Conservation (phyloP, 2,329 filamentous ascomycete genomes). For the Clathrospora elynae region DNA sequence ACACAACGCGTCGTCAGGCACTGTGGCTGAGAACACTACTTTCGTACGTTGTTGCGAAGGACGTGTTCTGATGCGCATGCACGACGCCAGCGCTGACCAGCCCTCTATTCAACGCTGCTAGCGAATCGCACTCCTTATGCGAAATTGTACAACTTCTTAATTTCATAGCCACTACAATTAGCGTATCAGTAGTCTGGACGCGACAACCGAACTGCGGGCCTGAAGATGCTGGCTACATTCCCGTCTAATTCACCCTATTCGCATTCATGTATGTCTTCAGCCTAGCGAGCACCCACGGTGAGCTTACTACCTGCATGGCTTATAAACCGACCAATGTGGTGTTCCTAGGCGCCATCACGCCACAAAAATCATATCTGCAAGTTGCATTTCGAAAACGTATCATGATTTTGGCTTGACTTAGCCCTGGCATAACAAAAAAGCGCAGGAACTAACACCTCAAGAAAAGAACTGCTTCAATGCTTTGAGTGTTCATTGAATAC, state of each 20-base stretch:
- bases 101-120: slow-evolving; percentile 4
- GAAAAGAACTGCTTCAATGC: too few species aligned
- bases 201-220: too few species aligned
- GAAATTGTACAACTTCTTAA: too few species aligned
- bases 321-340: slow-evolving; percentile 23
- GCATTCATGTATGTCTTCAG: slow-evolving; percentile 3
- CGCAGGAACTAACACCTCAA: too few species aligned
- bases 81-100: slow-evolving; percentile 17
- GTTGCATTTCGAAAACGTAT: slow-evolving; percentile 9
- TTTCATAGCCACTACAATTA: too few species aligned
- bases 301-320: slow-evolving; percentile 21
- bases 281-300: slow-evolving; percentile 3
- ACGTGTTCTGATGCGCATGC: slow-evolving; percentile 23
- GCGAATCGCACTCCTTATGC: slow-evolving; percentile 4
- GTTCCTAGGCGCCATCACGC: slow-evolving; percentile 19
- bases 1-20: slow-evolving; percentile 34
- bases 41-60: slow-evolving; percentile 34
- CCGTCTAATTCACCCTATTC: slow-evolving; percentile 2
- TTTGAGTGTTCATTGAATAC: too few species aligned
- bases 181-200: too few species aligned
- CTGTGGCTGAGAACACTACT: slow-evolving; percentile 35
- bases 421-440: too few species aligned
- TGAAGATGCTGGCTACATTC: too few species aligned
- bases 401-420: slow-evolving; percentile 4
- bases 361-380: slow-evolving; percentile 4